Percentiles rank a stretch among this genome's conserved stretches.
phyloP scores from a whole-genome alignment of 2,329 filamentous ascomycete species.

The Aspergillus pseudoglaucus region DNA sequence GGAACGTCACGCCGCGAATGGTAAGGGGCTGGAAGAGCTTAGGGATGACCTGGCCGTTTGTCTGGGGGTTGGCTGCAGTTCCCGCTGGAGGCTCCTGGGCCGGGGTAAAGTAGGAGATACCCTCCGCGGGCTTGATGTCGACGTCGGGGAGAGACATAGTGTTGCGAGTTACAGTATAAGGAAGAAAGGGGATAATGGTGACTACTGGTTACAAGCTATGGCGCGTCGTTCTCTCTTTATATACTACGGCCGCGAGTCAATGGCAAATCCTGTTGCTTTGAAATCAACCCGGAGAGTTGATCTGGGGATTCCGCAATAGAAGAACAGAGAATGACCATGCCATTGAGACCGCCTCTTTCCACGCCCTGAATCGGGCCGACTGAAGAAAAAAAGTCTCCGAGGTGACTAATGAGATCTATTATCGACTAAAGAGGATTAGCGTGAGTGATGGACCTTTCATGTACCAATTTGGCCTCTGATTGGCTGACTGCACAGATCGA shows the following conservation, averaged over 20 bases:
- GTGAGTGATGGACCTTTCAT: neutral
- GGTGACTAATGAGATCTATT: neutral
- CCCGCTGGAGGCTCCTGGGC: conserved; percentile 31
- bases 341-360: neutral
- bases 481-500: too few species aligned
- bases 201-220: neutral
- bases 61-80: conserved; percentile 35
- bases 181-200: neutral
- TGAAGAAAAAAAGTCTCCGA: conserved; percentile 1
- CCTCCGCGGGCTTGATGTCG: conserved; percentile 30
- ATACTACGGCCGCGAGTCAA: too few species aligned
- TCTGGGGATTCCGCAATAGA: neutral
- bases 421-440: too few species aligned
- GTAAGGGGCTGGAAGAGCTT: conserved; percentile 56
- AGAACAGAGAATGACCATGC: neutral
- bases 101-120: conserved; percentile 39
- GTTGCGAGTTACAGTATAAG: neutral
- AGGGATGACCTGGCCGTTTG: conserved; percentile 37
- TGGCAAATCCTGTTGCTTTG: too few species aligned
- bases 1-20: conserved; percentile 55
- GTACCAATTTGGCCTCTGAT: too few species aligned
- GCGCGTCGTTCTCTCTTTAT: too few species aligned
- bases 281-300: too few species aligned
- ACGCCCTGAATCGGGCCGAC: neutral
- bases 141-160: conserved; percentile 20